Conservation (phyloP, 331 rosid species). For the Quercus lobata region DNA sequence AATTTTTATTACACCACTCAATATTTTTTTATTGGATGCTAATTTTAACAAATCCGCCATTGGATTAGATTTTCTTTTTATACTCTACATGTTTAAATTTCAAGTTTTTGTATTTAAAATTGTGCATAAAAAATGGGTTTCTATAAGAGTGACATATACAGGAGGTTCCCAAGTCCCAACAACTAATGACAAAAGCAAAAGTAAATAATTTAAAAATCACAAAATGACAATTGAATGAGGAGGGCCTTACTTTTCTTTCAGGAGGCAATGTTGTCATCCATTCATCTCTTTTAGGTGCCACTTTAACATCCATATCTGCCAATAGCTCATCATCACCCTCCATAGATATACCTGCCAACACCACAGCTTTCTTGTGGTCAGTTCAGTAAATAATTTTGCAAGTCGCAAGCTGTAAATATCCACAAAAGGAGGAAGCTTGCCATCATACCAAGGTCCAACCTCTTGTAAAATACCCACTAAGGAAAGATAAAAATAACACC, state of each 20-base stretch:
- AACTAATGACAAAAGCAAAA: not conserved
- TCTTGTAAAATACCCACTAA: not conserved
- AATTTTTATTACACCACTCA: not conserved
- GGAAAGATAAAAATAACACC: not conserved
- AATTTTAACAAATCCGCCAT: no score
- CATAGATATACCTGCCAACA: constrained; percentile 81
- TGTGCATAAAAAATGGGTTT: not conserved
- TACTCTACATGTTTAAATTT: not conserved
- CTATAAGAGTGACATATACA: not conserved
- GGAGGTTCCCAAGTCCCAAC: not conserved
- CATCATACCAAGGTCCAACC: no score
- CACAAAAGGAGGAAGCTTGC: not conserved
- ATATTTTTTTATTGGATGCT: no score
- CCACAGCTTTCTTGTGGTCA: constrained; percentile 14
- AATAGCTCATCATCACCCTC: constrained; percentile 95
- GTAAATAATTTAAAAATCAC: not conserved
- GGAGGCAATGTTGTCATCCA: constrained; percentile 98
- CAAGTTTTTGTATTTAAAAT: not conserved
- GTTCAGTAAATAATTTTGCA: constrained; percentile 14
- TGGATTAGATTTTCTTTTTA: no score
- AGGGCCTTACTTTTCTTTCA: constrained; percentile 61
- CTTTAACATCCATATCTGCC: constrained; percentile 68
- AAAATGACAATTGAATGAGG: constrained; percentile 5
- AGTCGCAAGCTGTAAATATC: not conserved
- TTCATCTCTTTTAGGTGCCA: constrained; percentile 77